phyloP scores from a whole-genome alignment of 2,329 filamentous ascomycete species.

The Alternaria sp. region DNA sequence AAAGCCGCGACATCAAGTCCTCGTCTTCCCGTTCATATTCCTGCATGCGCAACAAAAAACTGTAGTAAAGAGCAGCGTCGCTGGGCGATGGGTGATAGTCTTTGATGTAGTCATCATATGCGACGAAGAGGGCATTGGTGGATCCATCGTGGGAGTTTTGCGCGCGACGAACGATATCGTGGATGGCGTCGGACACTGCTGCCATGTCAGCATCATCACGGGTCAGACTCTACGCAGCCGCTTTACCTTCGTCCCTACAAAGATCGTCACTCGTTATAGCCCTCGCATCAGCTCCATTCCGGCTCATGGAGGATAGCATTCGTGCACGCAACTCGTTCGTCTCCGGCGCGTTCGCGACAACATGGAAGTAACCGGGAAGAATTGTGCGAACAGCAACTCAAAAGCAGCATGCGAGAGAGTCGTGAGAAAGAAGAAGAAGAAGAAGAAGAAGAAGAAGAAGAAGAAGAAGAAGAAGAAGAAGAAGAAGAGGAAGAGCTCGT shows the following conservation, averaged over 20 bases:
- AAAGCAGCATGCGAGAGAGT: constrained; percentile 11
- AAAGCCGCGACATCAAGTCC: constrained; percentile 73
- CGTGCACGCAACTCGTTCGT: constrained; percentile 49
- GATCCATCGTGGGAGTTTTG: constrained; percentile 74
- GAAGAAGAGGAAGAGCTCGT: constrained; percentile 11
- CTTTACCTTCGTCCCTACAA: background rate
- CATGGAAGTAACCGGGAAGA: constrained; percentile 42
- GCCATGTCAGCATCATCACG: constrained; percentile 17
- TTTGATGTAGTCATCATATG: constrained; percentile 79
- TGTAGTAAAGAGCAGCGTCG: constrained; percentile 76
- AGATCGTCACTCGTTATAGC: constrained; percentile 50
- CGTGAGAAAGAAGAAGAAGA: constrained; percentile 14
- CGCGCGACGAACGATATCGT: constrained; percentile 77
- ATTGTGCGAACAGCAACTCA: constrained; percentile 12
- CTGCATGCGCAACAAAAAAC: constrained; percentile 77
- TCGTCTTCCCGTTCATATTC: constrained; percentile 36
- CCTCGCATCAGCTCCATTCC: constrained; percentile 49
- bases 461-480: constrained; percentile 12
- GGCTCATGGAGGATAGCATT: constrained; percentile 55
- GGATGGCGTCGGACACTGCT: constrained; percentile 78
- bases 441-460: constrained; percentile 12
- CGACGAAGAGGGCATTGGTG: constrained; percentile 75
- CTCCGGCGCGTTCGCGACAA: constrained; percentile 52
- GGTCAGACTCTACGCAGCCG: no score
- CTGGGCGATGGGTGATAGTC: constrained; percentile 74